Conservation (phyloP, 1,284 basidiomycete species). For the Xerocomus amazonicus region DNA sequence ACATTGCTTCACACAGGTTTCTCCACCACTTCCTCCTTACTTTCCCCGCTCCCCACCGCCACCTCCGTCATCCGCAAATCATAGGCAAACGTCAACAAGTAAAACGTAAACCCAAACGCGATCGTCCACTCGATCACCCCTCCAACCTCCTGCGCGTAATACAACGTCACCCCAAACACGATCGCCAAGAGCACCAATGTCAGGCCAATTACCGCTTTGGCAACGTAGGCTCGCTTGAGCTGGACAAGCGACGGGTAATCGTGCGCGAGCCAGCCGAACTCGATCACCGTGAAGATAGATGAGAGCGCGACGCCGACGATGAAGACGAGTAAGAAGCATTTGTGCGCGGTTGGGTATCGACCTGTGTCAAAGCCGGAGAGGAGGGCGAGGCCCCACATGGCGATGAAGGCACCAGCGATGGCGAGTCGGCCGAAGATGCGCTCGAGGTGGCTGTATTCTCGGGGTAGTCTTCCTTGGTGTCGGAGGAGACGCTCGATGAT, state of each 20-base stretch:
- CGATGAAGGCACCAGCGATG: conserved; percentile 56
- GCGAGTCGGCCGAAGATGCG: conserved; percentile 51
- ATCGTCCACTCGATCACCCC: conserved; percentile 72
- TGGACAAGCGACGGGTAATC: conserved; percentile 46
- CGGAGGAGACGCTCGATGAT: conserved; percentile 58
- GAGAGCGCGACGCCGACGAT: conserved; percentile 61
- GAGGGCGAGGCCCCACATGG: conserved; percentile 53
- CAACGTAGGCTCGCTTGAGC: conserved; percentile 54
- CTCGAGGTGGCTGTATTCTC: conserved; percentile 56
- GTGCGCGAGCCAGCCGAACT: conserved; percentile 65
- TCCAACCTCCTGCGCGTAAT: conserved; percentile 44
- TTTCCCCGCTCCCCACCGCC: background rate
- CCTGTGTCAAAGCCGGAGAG: conserved; percentile 68
- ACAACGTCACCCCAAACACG: conserved; percentile 56
- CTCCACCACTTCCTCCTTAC: conserved; percentile 4
- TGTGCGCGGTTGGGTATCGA: conserved; percentile 47
- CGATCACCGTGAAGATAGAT: conserved; percentile 68
- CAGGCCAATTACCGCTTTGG: conserved; percentile 56
- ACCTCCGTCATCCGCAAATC: conserved; percentile 59
- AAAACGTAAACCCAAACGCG: conserved; percentile 67
- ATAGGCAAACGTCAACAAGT: conserved; percentile 63
- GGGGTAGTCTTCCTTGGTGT: conserved; percentile 59
- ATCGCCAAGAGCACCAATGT: conserved; percentile 58
- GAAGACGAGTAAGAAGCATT: conserved; percentile 61
- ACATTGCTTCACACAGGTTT: background rate